Evolutionary conservation across 768 basidiomycete species (phyloP).

Genomic region (Steccherinum ochraceum): DNA sequence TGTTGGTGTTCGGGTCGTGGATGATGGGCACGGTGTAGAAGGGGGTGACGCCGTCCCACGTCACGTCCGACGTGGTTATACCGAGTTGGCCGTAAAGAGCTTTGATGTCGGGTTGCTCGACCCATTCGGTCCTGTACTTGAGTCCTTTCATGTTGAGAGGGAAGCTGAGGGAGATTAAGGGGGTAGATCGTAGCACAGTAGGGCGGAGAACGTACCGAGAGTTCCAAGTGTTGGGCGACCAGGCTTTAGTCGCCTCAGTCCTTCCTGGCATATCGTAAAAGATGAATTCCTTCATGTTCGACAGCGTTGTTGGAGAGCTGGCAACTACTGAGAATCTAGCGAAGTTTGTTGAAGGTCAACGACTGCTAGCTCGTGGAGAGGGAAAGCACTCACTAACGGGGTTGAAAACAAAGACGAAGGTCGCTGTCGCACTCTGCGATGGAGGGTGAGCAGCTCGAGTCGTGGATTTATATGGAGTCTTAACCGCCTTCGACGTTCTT

Average conservation of each 20-base stretch:
- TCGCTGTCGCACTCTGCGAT: no score
- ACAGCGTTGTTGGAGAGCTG: no score
- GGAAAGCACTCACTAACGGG: no score
- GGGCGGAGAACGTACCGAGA: not conserved
- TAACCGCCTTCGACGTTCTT: no score
- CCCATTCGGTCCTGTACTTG: conserved; percentile 38
- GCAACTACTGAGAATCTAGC: no score
- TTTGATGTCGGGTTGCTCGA: conserved; percentile 44
- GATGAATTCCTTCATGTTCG: conserved; percentile 20
- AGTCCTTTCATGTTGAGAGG: conserved; percentile 31
- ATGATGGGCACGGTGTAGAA: conserved; percentile 46
- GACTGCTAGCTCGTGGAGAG: no score
- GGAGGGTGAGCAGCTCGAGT: no score
- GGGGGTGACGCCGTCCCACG: conserved; percentile 22
- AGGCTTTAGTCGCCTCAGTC: conserved; percentile 21
- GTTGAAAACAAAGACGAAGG: no score
- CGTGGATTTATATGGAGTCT: no score
- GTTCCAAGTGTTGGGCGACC: conserved; percentile 15
- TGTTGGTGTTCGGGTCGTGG: conserved; percentile 36
- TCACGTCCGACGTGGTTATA: conserved; percentile 30
- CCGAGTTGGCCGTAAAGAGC: conserved; percentile 25
- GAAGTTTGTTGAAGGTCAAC: no score
- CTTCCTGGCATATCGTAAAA: conserved; percentile 41
- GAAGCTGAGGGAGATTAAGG: conserved; percentile 17
- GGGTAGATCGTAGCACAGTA: not conserved